A percentile compares a stretch with the other conserved stretches of the same genome.
phyloP scores from a whole-genome alignment of 148 eudicot genomes.

The Chenopodium formosanum region DNA sequence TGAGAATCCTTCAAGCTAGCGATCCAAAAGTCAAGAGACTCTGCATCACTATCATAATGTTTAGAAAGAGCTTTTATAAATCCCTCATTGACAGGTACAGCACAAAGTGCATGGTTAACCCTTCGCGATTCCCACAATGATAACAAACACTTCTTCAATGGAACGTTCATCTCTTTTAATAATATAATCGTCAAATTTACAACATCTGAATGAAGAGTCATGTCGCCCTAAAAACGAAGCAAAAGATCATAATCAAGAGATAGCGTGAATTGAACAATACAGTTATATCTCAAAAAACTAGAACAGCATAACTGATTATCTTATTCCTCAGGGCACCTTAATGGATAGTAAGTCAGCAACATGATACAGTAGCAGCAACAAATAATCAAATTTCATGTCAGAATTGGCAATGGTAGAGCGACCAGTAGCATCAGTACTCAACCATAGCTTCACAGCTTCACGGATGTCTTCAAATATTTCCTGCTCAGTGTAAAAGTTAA shows the following conservation, averaged over 20 bases:
- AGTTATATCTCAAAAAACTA: not conserved
- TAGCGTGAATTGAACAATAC: not conserved
- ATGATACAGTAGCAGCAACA: conserved; percentile 59
- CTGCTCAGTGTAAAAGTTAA: conserved; percentile 38
- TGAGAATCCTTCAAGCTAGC: conserved; percentile 49
- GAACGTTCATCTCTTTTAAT: conserved; percentile 45
- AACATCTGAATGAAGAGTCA: conserved; percentile 51
- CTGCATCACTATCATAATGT: conserved; percentile 43
- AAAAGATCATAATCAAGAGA: conserved; percentile 14
- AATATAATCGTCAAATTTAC: conserved; percentile 53
- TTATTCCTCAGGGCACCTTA: conserved; percentile 46
- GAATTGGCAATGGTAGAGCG: conserved; percentile 31
- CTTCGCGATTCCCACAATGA: conserved; percentile 77
- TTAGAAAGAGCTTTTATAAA: conserved; percentile 44
- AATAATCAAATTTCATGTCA: conserved; percentile 40
- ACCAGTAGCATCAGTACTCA: conserved; percentile 32
- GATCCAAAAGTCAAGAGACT: conserved; percentile 60
- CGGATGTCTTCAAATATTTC: conserved; percentile 52
- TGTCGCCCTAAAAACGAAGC: conserved; percentile 51
- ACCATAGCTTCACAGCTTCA: conserved; percentile 54
- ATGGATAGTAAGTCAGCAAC: conserved; percentile 73
- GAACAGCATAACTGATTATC: not conserved
- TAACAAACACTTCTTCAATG: conserved; percentile 48
- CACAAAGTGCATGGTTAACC: conserved; percentile 82
- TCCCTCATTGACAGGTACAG: conserved; percentile 59